These are phyloP conservation scores for Talaromyces sp. DNA, from an alignment of 2,329 filamentous ascomycete genomes.

Conservation along the genomic window DNA sequence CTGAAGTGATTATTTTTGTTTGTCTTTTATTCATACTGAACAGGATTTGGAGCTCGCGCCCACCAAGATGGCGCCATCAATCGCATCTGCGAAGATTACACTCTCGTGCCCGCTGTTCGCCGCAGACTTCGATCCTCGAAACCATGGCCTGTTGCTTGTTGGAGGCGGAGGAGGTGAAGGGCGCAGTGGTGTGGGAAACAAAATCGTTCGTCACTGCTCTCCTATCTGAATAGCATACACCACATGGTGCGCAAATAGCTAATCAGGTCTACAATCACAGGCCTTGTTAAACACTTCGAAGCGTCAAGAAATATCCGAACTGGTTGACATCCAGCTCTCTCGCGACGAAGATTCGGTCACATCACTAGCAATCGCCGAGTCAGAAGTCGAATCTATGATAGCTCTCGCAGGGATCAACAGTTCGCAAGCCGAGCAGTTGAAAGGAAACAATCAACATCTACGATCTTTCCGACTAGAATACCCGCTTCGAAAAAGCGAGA, in stretches of 20 bases:
- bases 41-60: not conserved
- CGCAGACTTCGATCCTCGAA: slow-evolving; percentile 80
- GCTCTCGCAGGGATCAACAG: slow-evolving; percentile 82
- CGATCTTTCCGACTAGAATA: slow-evolving; percentile 67
- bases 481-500: slow-evolving; percentile 43
- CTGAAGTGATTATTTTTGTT: not conserved
- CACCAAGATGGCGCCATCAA: slow-evolving; percentile 37
- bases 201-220: slow-evolving; percentile 61
- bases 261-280: slow-evolving; percentile 39
- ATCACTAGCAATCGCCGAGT: slow-evolving; percentile 69
- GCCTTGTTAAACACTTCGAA: slow-evolving; percentile 68
- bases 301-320: slow-evolving; percentile 61
- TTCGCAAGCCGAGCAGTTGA: slow-evolving; percentile 65
- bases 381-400: slow-evolving; percentile 50
- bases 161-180: slow-evolving; percentile 84
- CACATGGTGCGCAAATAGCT: not conserved
- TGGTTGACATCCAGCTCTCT: slow-evolving; percentile 72
- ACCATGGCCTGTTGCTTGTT: slow-evolving; percentile 72
- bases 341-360: slow-evolving; percentile 86
- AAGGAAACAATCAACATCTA: slow-evolving; percentile 80
- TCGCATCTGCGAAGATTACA: slow-evolving; percentile 57
- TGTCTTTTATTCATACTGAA: not conserved
- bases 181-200: slow-evolving; percentile 78
- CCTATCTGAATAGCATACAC: not conserved
- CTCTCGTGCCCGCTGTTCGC: slow-evolving; percentile 82